Conservation (phyloP, 2,329 filamentous ascomycete species). For the Botrytis medusae region DNA sequence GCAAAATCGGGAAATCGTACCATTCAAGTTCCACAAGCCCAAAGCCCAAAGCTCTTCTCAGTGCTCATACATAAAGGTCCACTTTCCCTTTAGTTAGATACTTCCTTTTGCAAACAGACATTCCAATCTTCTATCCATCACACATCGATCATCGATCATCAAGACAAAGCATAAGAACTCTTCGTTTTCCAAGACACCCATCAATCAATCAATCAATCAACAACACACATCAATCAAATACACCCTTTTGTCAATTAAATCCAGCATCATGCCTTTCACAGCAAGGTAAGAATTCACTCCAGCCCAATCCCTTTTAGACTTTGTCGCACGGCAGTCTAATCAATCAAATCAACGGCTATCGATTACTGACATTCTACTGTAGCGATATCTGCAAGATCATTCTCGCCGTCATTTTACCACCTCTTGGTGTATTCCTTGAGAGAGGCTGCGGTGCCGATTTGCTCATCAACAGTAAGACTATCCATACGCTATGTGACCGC, state of each 20-base stretch:
- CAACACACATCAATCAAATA: not conserved
- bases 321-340: not conserved
- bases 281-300: constrained; percentile 47
- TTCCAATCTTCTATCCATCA: constrained; percentile 5
- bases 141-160: not conserved
- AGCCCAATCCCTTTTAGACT: not conserved
- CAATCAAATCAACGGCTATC: not conserved
- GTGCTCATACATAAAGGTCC: constrained; percentile 17
- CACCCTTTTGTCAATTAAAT: constrained; percentile 12
- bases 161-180: constrained; percentile 20
- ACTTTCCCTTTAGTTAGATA: not conserved
- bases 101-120: not conserved
- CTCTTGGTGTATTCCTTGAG: constrained; percentile 90
- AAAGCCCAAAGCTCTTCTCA: not conserved
- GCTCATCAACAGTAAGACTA: constrained; percentile 75
- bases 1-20: constrained; percentile 5
- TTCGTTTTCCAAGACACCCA: not conserved
- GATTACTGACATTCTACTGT: constrained; percentile 28
- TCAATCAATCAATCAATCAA: not conserved
- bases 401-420: constrained; percentile 85
- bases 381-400: constrained; percentile 81
- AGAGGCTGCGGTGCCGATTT: constrained; percentile 82
- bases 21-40: constrained; percentile 1
- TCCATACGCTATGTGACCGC: constrained; percentile 78
- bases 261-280: constrained; percentile 55